Conservation (phyloP, 2,329 filamentous ascomycete species). For the Xylaria sp. region DNA sequence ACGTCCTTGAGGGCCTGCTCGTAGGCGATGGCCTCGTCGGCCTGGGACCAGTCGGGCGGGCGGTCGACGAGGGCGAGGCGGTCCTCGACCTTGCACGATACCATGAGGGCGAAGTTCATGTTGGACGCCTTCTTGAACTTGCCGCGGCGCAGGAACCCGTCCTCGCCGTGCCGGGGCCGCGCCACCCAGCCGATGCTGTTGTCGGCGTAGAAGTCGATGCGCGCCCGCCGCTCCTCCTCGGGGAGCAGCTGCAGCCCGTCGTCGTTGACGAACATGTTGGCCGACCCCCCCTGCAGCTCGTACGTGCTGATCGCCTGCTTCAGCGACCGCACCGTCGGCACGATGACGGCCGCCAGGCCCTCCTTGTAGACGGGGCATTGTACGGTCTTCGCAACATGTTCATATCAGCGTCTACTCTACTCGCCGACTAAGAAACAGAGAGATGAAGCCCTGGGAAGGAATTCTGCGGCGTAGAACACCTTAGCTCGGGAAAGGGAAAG, state of each 20-base stretch:
- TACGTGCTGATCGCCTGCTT: slow-evolving; percentile 79
- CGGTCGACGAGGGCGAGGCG: slow-evolving; percentile 52
- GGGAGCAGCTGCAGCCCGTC: slow-evolving; percentile 71
- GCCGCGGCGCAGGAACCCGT: slow-evolving; percentile 59
- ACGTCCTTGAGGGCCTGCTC: slow-evolving; percentile 51
- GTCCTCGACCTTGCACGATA: slow-evolving; percentile 65
- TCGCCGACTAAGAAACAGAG: neutral
- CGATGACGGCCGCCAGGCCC: slow-evolving; percentile 73
- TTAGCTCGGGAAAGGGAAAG: neutral
- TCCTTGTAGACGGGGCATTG: slow-evolving; percentile 91
- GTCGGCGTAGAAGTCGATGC: slow-evolving; percentile 70
- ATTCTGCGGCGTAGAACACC: too few relatives aligned
- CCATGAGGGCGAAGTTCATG: slow-evolving; percentile 71
- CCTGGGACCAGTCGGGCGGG: slow-evolving; percentile 44
- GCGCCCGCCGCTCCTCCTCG: slow-evolving; percentile 62
- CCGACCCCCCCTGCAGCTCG: slow-evolving; percentile 75
- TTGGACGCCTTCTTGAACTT: slow-evolving; percentile 77
- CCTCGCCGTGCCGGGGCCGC: slow-evolving; percentile 64
- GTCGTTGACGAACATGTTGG: slow-evolving; percentile 77
- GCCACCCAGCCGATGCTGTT: slow-evolving; percentile 72
- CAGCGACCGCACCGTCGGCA: slow-evolving; percentile 75
- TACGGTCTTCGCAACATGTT: slow-evolving; percentile 55
- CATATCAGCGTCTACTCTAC: slow-evolving; percentile 12
- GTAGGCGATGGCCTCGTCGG: slow-evolving; percentile 55
- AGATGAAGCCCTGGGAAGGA: neutral